phyloP scores from a whole-genome alignment of 192 early-diverging fungal species.

The Coemansia sp. region DNA sequence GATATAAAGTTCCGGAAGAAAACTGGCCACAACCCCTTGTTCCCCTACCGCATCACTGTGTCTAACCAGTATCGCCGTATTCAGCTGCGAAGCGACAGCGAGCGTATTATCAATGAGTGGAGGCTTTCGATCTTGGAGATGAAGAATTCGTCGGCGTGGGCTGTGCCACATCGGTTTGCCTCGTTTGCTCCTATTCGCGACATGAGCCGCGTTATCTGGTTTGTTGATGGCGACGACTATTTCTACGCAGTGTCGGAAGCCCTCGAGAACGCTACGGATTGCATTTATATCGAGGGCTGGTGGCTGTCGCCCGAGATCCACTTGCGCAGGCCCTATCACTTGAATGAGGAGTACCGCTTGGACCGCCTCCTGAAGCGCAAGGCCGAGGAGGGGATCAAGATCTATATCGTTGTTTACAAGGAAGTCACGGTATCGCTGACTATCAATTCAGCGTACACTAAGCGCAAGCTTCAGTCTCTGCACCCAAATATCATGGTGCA shows the following conservation, averaged over 20 bases:
- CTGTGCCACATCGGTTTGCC: conserved; percentile 64
- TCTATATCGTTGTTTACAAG: conserved; percentile 85
- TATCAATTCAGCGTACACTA: conserved; percentile 72
- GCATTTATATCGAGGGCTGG: conserved; percentile 82
- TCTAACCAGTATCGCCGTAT: conserved; percentile 65
- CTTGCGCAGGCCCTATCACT: conserved; percentile 71
- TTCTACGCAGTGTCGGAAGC: conserved; percentile 76
- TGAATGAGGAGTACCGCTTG: conserved; percentile 76
- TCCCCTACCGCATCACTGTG: conserved; percentile 64
- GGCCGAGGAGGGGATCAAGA: conserved; percentile 80
- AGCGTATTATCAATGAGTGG: conserved; percentile 71
- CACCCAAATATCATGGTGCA: conserved; percentile 83
- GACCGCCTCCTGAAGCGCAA: conserved; percentile 80
- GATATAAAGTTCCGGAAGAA: conserved; percentile 56
- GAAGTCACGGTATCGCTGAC: conserved; percentile 75
- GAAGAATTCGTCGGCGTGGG: conserved; percentile 65
- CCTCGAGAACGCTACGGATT: conserved; percentile 66
- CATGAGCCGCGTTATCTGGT: conserved; percentile 65
- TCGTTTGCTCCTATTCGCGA: conserved; percentile 78
- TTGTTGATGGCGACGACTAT: conserved; percentile 78
- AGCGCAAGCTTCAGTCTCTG: conserved; percentile 67
- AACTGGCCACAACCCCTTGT: conserved; percentile 58
- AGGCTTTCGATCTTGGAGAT: conserved; percentile 64
- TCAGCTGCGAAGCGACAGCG: conserved; percentile 69
- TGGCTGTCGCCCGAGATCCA: conserved; percentile 91